Base-by-base conservation (phyloP, 139 green algal genomes). In the Coelastrella sp. region DNA sequence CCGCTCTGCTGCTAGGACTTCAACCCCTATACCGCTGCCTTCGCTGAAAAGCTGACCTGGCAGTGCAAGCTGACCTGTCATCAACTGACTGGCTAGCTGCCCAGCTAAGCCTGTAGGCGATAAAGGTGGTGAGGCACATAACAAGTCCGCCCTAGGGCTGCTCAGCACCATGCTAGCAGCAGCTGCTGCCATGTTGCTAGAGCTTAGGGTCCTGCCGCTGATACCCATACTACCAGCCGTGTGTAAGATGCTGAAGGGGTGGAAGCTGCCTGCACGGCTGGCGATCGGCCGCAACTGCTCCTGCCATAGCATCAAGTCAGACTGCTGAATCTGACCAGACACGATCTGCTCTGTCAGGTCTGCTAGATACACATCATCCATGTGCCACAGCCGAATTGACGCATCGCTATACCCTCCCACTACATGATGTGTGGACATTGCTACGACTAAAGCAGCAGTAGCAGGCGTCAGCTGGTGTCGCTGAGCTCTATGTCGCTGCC, bases 331-430 rank as follows among this genome's bases (percentile, higher is more conserved):
- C 54, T 80, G 83, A 17, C 83, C 83, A 14, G 83, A 73, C 47
- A 80, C 64, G 4, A 90, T 22, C 73, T 90, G 85, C 85, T 90
- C 73, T n/a, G 85, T 80, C 6, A 90, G 58, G 57, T 90, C 88
- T 8, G 88, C 80, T 23, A 88, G 5, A 65, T 91, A 93, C 65
- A 94, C 7, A 19, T 96, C 94, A 58, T 93, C 89, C 6, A 86
- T 87, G 23, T 86, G 83, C 90, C 93, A 96, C 68, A 96, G 89
- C 14, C 93, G 90, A 0, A 96, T 81, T 13, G 87, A 57, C 8
- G 90, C 93, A 74, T 94, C 92, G 2, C 32, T 86, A 65, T 89
- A 93, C 10, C 92, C 92, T 8, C 73, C 87, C 5, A 83, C 85
- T 7, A 88, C n/a, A 73, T 64, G 73, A 59, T 75, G 59, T 0